phyloP scores from a whole-genome alignment of 2,329 filamentous ascomycete species.

The Paracamarosporium sp. region DNA sequence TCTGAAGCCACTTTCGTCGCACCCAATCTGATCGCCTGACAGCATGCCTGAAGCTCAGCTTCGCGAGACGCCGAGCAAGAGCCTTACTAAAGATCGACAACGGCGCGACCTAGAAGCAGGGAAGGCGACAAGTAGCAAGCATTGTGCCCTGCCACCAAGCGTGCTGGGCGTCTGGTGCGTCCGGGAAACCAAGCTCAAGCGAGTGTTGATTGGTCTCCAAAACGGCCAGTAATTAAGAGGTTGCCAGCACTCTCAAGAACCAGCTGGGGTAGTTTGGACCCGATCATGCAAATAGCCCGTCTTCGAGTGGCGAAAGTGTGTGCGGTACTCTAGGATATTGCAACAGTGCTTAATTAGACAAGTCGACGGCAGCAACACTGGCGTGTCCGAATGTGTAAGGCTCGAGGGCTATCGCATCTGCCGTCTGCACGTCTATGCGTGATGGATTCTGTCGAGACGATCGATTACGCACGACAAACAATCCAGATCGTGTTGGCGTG shows the following conservation, averaged over 20 bases:
- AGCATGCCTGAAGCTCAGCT: neutral
- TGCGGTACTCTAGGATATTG: neutral
- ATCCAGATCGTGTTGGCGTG: slow-evolving; percentile 1
- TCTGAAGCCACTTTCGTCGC: neutral
- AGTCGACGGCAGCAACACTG: too few species aligned
- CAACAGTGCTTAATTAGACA: neutral
- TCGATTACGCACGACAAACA: slow-evolving; percentile 1
- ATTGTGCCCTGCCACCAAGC: neutral
- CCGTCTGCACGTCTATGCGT: neutral
- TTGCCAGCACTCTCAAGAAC: neutral
- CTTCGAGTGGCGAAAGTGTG: neutral
- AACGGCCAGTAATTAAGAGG: neutral
- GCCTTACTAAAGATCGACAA: too few species aligned
- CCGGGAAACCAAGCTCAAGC: neutral
- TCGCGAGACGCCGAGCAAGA: neutral
- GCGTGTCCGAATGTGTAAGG: too few species aligned
- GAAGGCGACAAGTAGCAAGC: neutral
- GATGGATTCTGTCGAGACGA: neutral
- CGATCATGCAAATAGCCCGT: neutral
- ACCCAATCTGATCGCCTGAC: neutral
- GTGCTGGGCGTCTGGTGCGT: neutral
- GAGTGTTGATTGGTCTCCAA: neutral
- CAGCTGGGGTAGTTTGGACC: neutral
- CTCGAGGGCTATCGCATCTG: too few species aligned
- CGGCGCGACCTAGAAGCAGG: neutral